Percentiles rank a stretch among this genome's conserved stretches.
Conservation (phyloP, 495 filamentous ascomycete species). For the Hamigera avellanea region DNA sequence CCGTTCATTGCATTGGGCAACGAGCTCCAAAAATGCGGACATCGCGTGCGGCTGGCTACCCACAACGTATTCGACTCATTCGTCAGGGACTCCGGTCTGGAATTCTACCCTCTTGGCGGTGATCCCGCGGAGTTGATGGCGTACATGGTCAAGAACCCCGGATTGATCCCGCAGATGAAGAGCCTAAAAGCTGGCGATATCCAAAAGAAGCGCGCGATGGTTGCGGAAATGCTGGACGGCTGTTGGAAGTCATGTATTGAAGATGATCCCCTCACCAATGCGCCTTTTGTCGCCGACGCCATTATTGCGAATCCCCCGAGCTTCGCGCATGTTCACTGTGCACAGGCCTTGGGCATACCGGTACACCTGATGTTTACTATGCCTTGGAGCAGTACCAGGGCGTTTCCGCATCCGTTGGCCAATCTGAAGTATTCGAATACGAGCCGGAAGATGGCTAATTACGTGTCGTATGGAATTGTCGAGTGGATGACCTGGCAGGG, state of each 20-base stretch:
- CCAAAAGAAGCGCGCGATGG: slow-evolving; percentile 29
- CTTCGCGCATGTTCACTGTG: slow-evolving; percentile 56
- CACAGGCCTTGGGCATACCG: slow-evolving; percentile 47
- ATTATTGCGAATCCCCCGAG: slow-evolving; percentile 60
- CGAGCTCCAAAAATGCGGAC: slow-evolving; percentile 31
- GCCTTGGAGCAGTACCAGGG: slow-evolving; percentile 44
- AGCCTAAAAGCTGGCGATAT: slow-evolving; percentile 36
- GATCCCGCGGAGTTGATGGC: slow-evolving; percentile 55
- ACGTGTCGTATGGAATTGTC: slow-evolving; percentile 46
- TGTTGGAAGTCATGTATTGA: slow-evolving; percentile 56
- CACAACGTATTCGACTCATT: slow-evolving; percentile 50
- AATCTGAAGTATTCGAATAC: slow-evolving; percentile 37
- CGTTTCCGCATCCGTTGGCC: slow-evolving; percentile 46
- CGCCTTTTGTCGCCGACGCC: slow-evolving; percentile 52
- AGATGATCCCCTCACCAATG: slow-evolving; percentile 34
- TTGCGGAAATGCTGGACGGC: slow-evolving; percentile 50
- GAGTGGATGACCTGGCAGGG: slow-evolving; percentile 62
- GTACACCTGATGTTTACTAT: slow-evolving; percentile 59
- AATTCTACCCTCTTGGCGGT: slow-evolving; percentile 55
- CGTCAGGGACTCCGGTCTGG: slow-evolving; percentile 38
- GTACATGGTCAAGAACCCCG: slow-evolving; percentile 45
- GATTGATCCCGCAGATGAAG: slow-evolving; percentile 35
- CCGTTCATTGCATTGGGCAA: slow-evolving; percentile 43
- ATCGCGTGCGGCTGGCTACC: slow-evolving; percentile 52
- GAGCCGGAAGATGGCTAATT: slow-evolving; percentile 38